Percentiles rank a stretch among this genome's conserved stretches.
Conservation (phyloP, 495 filamentous ascomycete genomes). For the Podospora didyma region DNA sequence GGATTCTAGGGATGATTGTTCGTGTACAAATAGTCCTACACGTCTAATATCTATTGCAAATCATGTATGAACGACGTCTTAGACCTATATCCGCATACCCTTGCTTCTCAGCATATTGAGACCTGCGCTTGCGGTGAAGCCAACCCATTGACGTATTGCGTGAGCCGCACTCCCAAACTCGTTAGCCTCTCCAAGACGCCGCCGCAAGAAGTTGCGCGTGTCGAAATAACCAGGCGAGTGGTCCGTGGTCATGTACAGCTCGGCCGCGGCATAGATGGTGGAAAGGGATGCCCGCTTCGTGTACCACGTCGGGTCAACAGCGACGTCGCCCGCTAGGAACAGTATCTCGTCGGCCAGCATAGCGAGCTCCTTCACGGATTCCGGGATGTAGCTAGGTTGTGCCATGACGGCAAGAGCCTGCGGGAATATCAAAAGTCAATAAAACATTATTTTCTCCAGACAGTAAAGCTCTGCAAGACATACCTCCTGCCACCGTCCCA, state of each 20-base stretch:
- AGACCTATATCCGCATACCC: constrained; percentile 55
- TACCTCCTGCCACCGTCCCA: constrained; percentile 81
- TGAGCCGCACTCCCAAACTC: constrained; percentile 55
- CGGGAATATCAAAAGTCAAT: constrained; percentile 2
- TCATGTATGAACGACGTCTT: too few relatives aligned
- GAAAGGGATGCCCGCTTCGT: constrained; percentile 76
- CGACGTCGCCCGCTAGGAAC: constrained; percentile 73
- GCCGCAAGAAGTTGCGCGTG: constrained; percentile 74
- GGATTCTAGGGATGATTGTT: too few relatives aligned
- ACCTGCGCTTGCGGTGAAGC: constrained; percentile 65
- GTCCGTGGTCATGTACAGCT: constrained; percentile 93
- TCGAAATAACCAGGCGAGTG: constrained; percentile 58
- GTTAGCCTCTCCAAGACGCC: constrained; percentile 67
- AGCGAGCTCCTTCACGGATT: constrained; percentile 75
- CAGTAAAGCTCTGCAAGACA: neutral
- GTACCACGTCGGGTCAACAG: constrained; percentile 86
- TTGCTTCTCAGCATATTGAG: constrained; percentile 62
- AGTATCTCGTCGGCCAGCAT: constrained; percentile 83
- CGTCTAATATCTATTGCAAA: neutral
- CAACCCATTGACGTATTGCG: constrained; percentile 65
- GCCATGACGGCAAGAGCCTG: constrained; percentile 90
- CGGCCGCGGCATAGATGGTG: constrained; percentile 77
- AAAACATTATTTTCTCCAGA: neutral
- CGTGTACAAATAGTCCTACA: neutral
- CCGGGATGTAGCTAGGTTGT: constrained; percentile 66